Percentiles rank a stretch among this genome's conserved stretches.
Conservation (phyloP, 164 flowering plant species). For the Chimonanthus salicifolius region DNA sequence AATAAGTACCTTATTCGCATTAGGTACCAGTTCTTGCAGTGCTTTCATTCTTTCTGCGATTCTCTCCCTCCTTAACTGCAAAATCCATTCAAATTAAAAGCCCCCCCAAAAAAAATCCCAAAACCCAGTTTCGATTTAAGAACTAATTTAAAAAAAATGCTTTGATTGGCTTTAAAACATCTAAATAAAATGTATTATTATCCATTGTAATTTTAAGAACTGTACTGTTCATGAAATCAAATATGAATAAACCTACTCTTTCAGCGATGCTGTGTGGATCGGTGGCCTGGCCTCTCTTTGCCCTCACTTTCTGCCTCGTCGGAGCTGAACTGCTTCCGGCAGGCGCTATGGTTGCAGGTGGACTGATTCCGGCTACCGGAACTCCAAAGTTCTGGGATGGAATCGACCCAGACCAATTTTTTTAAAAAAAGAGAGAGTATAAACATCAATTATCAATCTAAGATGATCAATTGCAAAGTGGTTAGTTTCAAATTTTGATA, state of each 20-base stretch:
- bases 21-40: slow-evolving; percentile 94
- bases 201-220: background rate
- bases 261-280: slow-evolving; percentile 99
- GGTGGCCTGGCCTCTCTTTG: slow-evolving; percentile 96
- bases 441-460: background rate
- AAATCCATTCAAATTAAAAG: too few relatives aligned
- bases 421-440: background rate
- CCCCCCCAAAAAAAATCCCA: background rate
- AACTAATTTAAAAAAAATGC: too few relatives aligned
- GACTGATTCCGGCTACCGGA: slow-evolving; percentile 34
- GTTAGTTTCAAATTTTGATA: background rate
- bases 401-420: slow-evolving; percentile 23
- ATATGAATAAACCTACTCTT: slow-evolving; percentile 42
- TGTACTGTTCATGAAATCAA: background rate
- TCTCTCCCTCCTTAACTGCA: slow-evolving; percentile 92
- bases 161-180: too few relatives aligned
- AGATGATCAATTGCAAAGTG: background rate
- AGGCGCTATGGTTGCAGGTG: slow-evolving; percentile 30
- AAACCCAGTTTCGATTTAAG: background rate
- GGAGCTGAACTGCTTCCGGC: slow-evolving; percentile 37
- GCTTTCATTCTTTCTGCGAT: slow-evolving; percentile 98
- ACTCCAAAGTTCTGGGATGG: slow-evolving; percentile 44
- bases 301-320: slow-evolving; percentile 72
- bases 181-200: too few relatives aligned
- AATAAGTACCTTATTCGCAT: slow-evolving; percentile 84